Evolutionary conservation across 208 protist genomes (phyloP).

Genomic region (Leishmania arabica): DNA sequence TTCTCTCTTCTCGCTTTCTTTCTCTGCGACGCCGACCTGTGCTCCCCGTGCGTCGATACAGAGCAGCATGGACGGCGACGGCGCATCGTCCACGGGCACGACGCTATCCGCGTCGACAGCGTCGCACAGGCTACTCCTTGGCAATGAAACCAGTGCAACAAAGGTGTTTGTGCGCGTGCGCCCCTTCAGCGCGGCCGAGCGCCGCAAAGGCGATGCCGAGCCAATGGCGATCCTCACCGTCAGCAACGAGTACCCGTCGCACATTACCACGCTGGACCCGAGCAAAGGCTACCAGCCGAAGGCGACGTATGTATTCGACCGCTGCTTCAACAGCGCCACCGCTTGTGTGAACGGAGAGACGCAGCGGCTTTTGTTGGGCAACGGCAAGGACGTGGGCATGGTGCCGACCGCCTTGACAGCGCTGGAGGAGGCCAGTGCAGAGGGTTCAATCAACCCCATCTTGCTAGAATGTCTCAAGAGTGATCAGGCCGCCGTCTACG

Average conservation of each 20-base stretch:
- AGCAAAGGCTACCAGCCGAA: constrained; percentile 40
- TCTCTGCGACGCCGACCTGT: constrained; percentile 7
- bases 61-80: constrained; percentile 7
- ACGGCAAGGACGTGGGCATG: neutral
- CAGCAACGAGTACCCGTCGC: constrained; percentile 55
- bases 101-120: neutral
- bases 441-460: constrained; percentile 18
- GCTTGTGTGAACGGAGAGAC: neutral
- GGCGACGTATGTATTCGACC: constrained; percentile 73
- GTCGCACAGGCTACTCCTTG: neutral
- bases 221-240: constrained; percentile 44
- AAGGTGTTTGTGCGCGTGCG: constrained; percentile 83
- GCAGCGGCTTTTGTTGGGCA: constrained; percentile 10
- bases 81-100: constrained; percentile 5
- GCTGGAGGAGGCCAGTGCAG: constrained; percentile 7
- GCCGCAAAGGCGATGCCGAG: constrained; percentile 7
- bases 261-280: constrained; percentile 69
- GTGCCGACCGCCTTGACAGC: neutral
- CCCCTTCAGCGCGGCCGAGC: constrained; percentile 62
- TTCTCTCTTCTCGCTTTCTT: neutral
- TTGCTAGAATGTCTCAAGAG: constrained; percentile 22
- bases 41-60: neutral
- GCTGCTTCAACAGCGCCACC: constrained; percentile 52
- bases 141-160: constrained; percentile 43
- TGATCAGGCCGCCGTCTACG: constrained; percentile 69